Evolutionary conservation across 306 rosid genomes (phyloP).

Genomic region (Styphnolobium japonicum): DNA sequence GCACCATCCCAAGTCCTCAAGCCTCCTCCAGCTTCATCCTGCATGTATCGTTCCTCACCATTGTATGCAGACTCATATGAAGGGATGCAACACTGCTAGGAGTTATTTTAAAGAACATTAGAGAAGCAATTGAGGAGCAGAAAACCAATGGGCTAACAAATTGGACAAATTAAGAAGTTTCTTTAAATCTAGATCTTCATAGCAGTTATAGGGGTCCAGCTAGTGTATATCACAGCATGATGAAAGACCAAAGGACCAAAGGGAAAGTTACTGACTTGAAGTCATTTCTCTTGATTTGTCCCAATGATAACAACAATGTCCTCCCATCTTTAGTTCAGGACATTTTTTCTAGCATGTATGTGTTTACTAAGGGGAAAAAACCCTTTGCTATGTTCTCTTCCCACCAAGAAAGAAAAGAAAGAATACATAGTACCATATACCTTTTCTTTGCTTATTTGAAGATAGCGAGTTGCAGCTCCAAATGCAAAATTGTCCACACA

Average conservation of each 20-base stretch:
- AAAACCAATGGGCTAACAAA: constrained; percentile 1
- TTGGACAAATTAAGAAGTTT: constrained; percentile 9
- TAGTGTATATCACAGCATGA: constrained; percentile 15
- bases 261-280: neutral
- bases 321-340: constrained; percentile 1
- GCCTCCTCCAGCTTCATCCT: constrained; percentile 48
- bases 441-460: constrained; percentile 71
- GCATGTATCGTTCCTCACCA: constrained; percentile 41
- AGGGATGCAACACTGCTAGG: constrained; percentile 53
- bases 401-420: neutral
- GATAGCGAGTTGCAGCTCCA: constrained; percentile 80
- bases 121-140: constrained; percentile 19
- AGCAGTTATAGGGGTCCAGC: neutral
- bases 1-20: constrained; percentile 81
- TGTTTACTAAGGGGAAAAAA: neutral
- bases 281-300: constrained; percentile 13
- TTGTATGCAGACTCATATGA: constrained; percentile 29
- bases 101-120: constrained; percentile 30
- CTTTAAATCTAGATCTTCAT: neutral
- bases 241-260: constrained; percentile 19
- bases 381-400: neutral
- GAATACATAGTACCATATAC: constrained; percentile 22
- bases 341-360: constrained; percentile 4
- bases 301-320: neutral
- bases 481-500: constrained; percentile 83